Conservation (phyloP, 2,329 filamentous ascomycete species). For the Ophiostoma sp. region DNA sequence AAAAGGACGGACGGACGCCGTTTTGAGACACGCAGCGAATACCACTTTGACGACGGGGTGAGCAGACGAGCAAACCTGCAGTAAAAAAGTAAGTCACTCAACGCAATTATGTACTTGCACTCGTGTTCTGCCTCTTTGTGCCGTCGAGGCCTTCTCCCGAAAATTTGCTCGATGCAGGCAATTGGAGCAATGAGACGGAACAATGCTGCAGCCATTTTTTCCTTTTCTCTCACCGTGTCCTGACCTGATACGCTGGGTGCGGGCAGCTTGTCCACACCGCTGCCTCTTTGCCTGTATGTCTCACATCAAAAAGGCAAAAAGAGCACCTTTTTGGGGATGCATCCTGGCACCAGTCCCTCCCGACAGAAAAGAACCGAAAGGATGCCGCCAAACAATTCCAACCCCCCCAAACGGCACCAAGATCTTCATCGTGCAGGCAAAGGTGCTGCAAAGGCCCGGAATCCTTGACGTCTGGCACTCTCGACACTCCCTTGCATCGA, state of each 20-base stretch:
- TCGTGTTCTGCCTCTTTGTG: too few relatives aligned
- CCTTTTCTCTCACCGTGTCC: not conserved
- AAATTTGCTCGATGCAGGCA: not conserved
- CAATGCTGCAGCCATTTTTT: not conserved
- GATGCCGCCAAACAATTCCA: not conserved
- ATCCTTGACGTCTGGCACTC: not conserved
- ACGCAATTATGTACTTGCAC: not conserved
- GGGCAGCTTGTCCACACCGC: not conserved
- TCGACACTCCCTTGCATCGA: not conserved
- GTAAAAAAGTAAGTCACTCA: not conserved
- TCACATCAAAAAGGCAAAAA: slow-evolving; percentile 2
- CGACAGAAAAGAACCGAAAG: not conserved
- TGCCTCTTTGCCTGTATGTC: not conserved
- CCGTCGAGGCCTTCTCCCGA: not conserved
- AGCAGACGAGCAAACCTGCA: not conserved
- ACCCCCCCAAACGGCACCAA: not conserved
- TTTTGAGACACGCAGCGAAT: not conserved
- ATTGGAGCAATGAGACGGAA: too few relatives aligned
- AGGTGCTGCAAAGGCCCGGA: not conserved
- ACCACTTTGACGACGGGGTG: not conserved
- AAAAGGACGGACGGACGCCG: not conserved
- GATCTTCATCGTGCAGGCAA: slow-evolving; percentile 15
- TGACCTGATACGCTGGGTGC: not conserved
- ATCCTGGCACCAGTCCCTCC: not conserved
- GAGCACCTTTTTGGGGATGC: not conserved